These are phyloP conservation scores for Ogataea naganishii DNA, from an alignment of 805 yeast genomes.

Conservation along the genomic window DNA sequence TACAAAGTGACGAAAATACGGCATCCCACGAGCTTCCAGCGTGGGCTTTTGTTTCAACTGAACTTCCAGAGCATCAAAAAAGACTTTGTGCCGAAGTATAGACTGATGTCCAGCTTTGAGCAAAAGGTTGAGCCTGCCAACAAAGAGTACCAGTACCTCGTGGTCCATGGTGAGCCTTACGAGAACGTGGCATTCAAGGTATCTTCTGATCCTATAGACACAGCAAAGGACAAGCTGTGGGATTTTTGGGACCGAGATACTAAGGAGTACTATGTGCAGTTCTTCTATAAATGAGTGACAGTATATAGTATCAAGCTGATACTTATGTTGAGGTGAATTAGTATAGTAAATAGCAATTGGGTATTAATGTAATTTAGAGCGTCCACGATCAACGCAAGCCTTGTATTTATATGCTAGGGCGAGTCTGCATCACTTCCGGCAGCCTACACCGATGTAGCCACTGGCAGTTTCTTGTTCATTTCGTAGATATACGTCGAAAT, in stretches of 20 bases:
- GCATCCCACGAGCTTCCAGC: conserved; percentile 44
- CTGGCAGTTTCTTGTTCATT: conserved; percentile 28
- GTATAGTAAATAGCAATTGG: background rate
- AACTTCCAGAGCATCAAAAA: conserved; percentile 40
- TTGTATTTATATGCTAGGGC: too few species aligned
- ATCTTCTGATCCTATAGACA: conserved; percentile 49
- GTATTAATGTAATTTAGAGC: background rate
- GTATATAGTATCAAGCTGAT: conserved; percentile 1
- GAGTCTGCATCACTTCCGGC: too few species aligned
- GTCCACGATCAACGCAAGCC: too few species aligned
- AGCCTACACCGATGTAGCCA: too few species aligned
- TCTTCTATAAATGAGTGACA: conserved; percentile 35
- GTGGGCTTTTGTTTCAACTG: conserved; percentile 61
- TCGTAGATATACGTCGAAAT: conserved; percentile 44
- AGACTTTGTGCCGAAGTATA: conserved; percentile 49
- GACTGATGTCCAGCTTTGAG: conserved; percentile 76
- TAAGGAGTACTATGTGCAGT: conserved; percentile 61
- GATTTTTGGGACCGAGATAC: conserved; percentile 68
- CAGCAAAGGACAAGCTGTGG: conserved; percentile 41
- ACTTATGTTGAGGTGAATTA: too few species aligned
- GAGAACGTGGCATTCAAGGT: conserved; percentile 72
- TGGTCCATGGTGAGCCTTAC: conserved; percentile 86
- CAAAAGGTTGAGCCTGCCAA: conserved; percentile 37
- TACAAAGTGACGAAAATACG: conserved; percentile 61
- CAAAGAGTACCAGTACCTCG: conserved; percentile 55